Base-by-base conservation (phyloP, 371 early-diverging fungal species). In the Mortierella sp. region DNA sequence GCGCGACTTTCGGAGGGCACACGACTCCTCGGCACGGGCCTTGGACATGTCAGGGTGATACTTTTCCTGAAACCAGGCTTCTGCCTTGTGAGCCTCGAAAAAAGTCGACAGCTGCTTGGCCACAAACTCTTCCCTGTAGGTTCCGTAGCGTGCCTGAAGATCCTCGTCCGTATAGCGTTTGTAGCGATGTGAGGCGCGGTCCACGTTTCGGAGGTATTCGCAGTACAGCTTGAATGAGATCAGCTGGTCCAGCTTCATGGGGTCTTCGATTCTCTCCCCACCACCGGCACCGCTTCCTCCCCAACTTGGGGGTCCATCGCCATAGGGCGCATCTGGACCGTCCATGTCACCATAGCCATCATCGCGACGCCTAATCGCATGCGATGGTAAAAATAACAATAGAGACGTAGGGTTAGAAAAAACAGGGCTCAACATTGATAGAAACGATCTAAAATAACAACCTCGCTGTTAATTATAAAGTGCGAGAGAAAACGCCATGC, bases 41-140 rank as follows among this genome's bases (percentile, higher is more conserved):
- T 77, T 77, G 16, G 94, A 90, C 8, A 89, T 82, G 26, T 88
- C 91, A 2, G 97, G 96, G 81, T 97, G 96, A 82, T 97, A 98
- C 82, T 96, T 95, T 88, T 97, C 97, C 50, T 91, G 87, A 88
- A 98, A 98, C 98, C 98, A 98, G 72, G 97, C 97, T 53, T 95
- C 94, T 9, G 94, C 92, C 77, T 95, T 95, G 88, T 98, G 96
- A 37, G 89, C 90, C 1, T 89, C 90, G 83, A 95, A 97, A 84
- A 97, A 97, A 40, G 90, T 89, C 61, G 91, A 88, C 69, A 94
- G 88, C 64, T 94, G 93, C 48, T 93, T 92, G 69, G 91, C 89
- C 28, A 90, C 90, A 72, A 93, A 94, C 48, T 94, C 92, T 74
- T 96, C 96, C 75, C 94, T 94, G 87, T 98, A 98, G 46, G 91